Evolutionary conservation across 768 basidiomycete genomes (phyloP).

Genomic region (Pleurotus tuoliensis): DNA sequence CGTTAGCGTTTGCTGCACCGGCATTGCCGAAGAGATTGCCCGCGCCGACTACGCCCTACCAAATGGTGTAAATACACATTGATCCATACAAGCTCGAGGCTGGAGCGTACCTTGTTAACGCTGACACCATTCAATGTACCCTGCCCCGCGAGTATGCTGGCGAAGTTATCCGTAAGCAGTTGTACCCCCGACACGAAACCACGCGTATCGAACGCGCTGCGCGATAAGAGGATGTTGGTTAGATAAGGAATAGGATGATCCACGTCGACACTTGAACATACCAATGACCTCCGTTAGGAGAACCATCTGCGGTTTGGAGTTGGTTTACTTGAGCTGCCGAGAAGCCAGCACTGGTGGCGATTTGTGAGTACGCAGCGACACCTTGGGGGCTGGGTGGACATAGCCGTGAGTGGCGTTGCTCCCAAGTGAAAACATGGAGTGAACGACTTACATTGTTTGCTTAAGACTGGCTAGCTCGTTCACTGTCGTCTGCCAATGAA

Average conservation of each 20-base stretch:
- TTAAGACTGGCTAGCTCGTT: conserved; percentile 19
- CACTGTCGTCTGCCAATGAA: conserved; percentile 23
- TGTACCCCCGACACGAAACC: conserved; percentile 5
- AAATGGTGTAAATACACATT: not conserved
- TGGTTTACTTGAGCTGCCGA: conserved; percentile 13
- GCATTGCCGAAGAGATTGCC: not conserved
- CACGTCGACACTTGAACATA: not conserved
- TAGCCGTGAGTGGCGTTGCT: not conserved
- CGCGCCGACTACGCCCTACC: not conserved
- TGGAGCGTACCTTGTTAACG: not conserved
- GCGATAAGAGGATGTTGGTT: not conserved
- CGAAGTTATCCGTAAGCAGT: conserved; percentile 3
- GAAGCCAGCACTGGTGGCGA: conserved; percentile 16
- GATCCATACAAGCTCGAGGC: not conserved
- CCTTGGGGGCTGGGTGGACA: not conserved
- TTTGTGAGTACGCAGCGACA: conserved; percentile 18
- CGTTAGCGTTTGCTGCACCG: not conserved
- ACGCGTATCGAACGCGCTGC: not conserved
- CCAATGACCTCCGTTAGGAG: conserved; percentile 13
- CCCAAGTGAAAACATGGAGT: not conserved
- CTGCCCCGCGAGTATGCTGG: not conserved
- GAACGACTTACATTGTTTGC: conserved; percentile 15
- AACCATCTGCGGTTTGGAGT: conserved; percentile 21
- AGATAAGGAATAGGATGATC: not conserved
- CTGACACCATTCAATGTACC: not conserved